Percentiles rank a stretch among this genome's conserved stretches.
Evolutionary conservation across 179 eudicot genomes (phyloP).

Genomic region (Heliamphora pulchella): DNA sequence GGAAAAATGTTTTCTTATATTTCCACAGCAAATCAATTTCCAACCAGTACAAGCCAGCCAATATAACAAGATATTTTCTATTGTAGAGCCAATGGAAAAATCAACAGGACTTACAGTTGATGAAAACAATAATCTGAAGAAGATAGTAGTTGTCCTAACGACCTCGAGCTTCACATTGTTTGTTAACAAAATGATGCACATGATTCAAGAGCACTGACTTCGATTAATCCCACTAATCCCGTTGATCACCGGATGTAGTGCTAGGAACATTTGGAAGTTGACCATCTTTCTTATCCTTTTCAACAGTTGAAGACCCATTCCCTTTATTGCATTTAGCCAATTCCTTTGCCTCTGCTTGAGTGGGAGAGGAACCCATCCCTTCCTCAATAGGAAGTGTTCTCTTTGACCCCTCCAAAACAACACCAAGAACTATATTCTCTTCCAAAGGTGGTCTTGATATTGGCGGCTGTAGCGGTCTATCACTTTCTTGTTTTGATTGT

Average conservation of each 20-base stretch:
- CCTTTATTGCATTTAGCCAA: conserved; percentile 40
- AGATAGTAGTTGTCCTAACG: background rate
- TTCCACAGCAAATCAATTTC: background rate
- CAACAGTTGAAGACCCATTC: conserved; percentile 30
- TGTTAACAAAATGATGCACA: background rate
- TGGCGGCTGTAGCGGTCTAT: conserved; percentile 28
- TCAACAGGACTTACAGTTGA: background rate
- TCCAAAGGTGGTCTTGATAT: conserved; percentile 45
- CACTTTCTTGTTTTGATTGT: conserved; percentile 33
- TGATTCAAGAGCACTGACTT: background rate
- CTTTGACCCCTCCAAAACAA: conserved; percentile 90
- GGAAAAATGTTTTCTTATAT: background rate
- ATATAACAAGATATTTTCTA: background rate
- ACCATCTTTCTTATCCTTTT: conserved; percentile 41
- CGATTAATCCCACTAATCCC: conserved; percentile 7
- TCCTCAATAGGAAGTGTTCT: conserved; percentile 93
- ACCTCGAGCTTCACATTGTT: background rate
- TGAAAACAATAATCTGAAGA: background rate
- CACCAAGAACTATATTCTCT: conserved; percentile 88
- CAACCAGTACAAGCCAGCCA: background rate
- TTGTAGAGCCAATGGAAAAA: background rate
- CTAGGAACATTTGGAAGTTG: conserved; percentile 21
- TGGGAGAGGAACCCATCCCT: conserved; percentile 31
- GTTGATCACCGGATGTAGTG: conserved; percentile 15
- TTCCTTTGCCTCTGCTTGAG: conserved; percentile 45